Base-by-base conservation (phyloP, 1,139 yeast genomes). In the Blastobotrys capitulatus region DNA sequence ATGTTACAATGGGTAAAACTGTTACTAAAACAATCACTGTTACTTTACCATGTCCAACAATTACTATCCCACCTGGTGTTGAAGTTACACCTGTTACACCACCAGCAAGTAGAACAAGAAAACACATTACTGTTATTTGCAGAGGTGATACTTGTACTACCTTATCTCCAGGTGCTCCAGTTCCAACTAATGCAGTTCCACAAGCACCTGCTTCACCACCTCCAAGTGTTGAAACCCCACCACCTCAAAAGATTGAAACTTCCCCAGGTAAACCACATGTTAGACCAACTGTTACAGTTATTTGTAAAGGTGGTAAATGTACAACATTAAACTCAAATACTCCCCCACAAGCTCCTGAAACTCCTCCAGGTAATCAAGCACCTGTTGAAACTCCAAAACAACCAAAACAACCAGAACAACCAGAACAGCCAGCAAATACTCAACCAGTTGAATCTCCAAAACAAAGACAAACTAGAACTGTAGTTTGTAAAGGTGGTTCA, bases 11-110 rank as follows among this genome's bases (percentile, higher is more conserved):
- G 13, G 51, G 51, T 16, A 38, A 46, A 20, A 55, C 57, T 10
- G 46, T 31, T 18, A 37, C 40, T 6, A 39, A 54, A 4, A 56
- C 60, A 1, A 27, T 54, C n/a, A 53, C 60, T 1, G 55, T 59
- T 4, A 53, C 61, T 6, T 35, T 59, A 12, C 62, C 62, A 18
- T 59, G 61, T 41, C 58, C 57, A 26, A 44, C 47, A 2, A 37
- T 51, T 38, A 51, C 55, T 2, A 44, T 52, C 9, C 34, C 47
- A 32, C 38, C 38, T 3, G 25, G 9, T n/a, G 39, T 7, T 13
- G 6, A 4, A 22, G 7, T 22, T 22, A 22, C 25, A 22, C 18
- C 42, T 1, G 42, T 16, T 4, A 7, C 29, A 16, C 27, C 43
- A 10, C 7, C 43, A 22, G 7, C 31, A n/a, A 35, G 5, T 12